Evolutionary conservation across 31 red algal species (phyloP), one percentile per base, ranked within the genome.

Genomic region (Asparagopsis taxiformis): DNA sequence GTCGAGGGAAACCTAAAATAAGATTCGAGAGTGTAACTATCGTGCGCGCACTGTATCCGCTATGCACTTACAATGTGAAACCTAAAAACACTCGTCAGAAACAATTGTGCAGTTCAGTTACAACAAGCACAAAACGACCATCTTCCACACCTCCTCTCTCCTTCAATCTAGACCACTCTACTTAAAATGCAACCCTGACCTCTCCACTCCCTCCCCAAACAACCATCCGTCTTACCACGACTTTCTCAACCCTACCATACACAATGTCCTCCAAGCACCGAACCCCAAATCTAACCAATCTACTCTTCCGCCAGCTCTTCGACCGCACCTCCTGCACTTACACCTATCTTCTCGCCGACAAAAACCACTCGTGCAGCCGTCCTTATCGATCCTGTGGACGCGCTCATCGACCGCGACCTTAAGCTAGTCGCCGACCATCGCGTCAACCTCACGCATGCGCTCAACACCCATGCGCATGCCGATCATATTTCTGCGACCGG

Each of bases 401-500:
- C 72, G 16, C 32, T 51, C 9, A 34, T 83, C 39, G 72, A 74
- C 20, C 64, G 91, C 31, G 91, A 82, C 48, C 57, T 73, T 6
- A 44, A 58, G 9, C 52, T 87, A 9, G 17, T 87, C 13, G 56
- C 6, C 23, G 77, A 87, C 65, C 64, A 70, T 51, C 60, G 48
- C 20, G 65, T 93, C 28, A 34, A 2, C 4, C 55, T 88, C 41
- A 52, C 36, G 11, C 78, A 88, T 61, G 83, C 71, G 9, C 53
- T 94, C 43, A 94, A 94, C 66, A 94, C 91, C 2, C 91, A 94
- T 37, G 91, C 87, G 2, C 91, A 94, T 31, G 91, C 91, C 3
- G 91, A 94, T 66, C 91, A 94, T 37, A 82, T 94, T 22, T 77
- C 91, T 7, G 91, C 75, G 8, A 89, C 91, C 31, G 84, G 85